These are phyloP conservation scores for Hirschfeldia incana DNA, from an alignment of 345 rosid species.

Conservation along the genomic window DNA sequence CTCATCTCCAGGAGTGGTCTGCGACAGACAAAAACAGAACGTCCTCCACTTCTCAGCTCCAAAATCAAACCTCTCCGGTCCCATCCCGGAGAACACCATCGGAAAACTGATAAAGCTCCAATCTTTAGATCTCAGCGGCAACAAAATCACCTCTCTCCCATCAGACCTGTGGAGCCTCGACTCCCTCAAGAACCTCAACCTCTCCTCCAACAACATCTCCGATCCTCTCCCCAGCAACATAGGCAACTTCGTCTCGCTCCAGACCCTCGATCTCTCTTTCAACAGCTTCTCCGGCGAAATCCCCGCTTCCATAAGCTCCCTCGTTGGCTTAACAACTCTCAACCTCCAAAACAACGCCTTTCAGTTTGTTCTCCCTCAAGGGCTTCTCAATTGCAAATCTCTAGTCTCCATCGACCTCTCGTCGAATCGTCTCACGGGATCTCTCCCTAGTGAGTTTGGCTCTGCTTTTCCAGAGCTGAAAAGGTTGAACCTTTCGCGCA, in stretches of 20 bases:
- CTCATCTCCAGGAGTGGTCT: slow-evolving; percentile 65
- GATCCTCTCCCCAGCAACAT: slow-evolving; percentile 66
- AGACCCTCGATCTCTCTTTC: slow-evolving; percentile 67
- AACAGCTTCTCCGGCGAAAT: slow-evolving; percentile 77
- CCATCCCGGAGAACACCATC: slow-evolving; percentile 77
- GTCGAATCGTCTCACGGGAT: slow-evolving; percentile 59
- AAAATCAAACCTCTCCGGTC: slow-evolving; percentile 64
- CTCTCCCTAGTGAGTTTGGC: slow-evolving; percentile 69
- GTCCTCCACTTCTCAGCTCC: slow-evolving; percentile 53
- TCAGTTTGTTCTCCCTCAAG: slow-evolving; percentile 60
- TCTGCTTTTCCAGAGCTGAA: slow-evolving; percentile 64
- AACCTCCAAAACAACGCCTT: slow-evolving; percentile 61
- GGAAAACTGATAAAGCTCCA: slow-evolving; percentile 76
- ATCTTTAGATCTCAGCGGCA: slow-evolving; percentile 74
- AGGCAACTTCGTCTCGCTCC: slow-evolving; percentile 69
- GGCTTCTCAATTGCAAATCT: slow-evolving; percentile 54
- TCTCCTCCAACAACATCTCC: slow-evolving; percentile 72
- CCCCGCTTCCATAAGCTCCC: slow-evolving; percentile 66
- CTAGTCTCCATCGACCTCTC: slow-evolving; percentile 68
- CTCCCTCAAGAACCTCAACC: slow-evolving; percentile 61
- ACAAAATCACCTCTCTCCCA: slow-evolving; percentile 74
- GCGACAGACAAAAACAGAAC: slow-evolving; percentile 50
- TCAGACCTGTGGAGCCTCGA: slow-evolving; percentile 88
- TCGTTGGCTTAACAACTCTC: slow-evolving; percentile 51
- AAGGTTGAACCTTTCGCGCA: slow-evolving; percentile 68